Conservation (phyloP, 805 yeast genomes). For the Wickerhamomyces chambardii region DNA sequence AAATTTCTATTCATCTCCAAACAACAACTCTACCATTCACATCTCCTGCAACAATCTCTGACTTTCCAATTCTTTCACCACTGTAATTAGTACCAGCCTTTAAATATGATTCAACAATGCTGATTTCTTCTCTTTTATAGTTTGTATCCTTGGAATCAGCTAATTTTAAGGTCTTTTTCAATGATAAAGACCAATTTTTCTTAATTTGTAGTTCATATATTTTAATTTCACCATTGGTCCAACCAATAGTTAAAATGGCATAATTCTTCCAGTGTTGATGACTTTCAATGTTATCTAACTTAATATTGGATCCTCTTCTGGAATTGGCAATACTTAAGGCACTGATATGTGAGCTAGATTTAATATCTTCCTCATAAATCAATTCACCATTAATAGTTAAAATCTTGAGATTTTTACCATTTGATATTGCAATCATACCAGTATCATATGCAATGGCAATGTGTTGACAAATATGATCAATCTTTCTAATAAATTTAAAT, state of each 20-base stretch:
- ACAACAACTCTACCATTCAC: constrained; percentile 38
- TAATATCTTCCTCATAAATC: constrained; percentile 18
- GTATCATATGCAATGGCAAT: constrained; percentile 47
- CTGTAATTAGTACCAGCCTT: constrained; percentile 21
- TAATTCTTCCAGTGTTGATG: constrained; percentile 30
- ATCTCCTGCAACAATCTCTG: constrained; percentile 46
- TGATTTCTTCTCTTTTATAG: constrained; percentile 13
- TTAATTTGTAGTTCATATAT: constrained; percentile 21
- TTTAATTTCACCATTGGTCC: constrained; percentile 19
- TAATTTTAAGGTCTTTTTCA: constrained; percentile 15
- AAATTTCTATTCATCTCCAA: constrained; percentile 30
- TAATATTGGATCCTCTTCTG: constrained; percentile 14
- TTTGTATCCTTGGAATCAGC: constrained; percentile 7
- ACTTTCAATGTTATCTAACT: constrained; percentile 16
- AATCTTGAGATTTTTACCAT: constrained; percentile 20
- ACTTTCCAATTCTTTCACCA: constrained; percentile 27
- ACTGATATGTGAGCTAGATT: constrained; percentile 11
- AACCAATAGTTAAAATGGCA: constrained; percentile 28
- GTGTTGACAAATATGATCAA: constrained; percentile 25
- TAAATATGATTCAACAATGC: constrained; percentile 24
- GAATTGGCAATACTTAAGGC: constrained; percentile 20
- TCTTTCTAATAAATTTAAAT: constrained; percentile 36
- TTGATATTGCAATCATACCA: constrained; percentile 38
- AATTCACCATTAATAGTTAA: constrained; percentile 47
- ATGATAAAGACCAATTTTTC: constrained; percentile 15